Conservation (phyloP, 805 yeast genomes). For the Cephaloascus fragrans region DNA sequence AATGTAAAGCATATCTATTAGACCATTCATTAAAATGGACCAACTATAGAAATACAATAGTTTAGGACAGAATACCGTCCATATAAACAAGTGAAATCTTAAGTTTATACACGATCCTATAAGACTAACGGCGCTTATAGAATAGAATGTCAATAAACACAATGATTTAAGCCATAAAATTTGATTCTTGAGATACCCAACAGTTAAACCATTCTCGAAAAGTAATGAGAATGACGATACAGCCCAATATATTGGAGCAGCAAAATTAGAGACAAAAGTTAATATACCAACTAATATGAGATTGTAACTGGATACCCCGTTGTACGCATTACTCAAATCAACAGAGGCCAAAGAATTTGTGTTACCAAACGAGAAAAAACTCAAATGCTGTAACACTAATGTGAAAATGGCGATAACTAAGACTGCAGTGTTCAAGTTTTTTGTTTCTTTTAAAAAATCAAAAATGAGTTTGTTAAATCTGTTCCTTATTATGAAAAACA, state of each 20-base stretch:
- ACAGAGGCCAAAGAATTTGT: slow-evolving; percentile 89
- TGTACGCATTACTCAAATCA: slow-evolving; percentile 86
- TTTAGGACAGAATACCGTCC: slow-evolving; percentile 98
- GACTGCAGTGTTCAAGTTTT: not conserved
- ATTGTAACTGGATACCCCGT: slow-evolving; percentile 69
- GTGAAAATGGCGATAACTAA: slow-evolving; percentile 19
- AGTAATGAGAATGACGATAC: slow-evolving; percentile 31
- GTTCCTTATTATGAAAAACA: slow-evolving; percentile 19
- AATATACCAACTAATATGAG: slow-evolving; percentile 64
- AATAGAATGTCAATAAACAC: slow-evolving; percentile 43
- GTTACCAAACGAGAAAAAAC: slow-evolving; percentile 82
- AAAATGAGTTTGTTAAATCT: slow-evolving; percentile 4
- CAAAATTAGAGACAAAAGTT: slow-evolving; percentile 78
- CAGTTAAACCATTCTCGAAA: slow-evolving; percentile 18
- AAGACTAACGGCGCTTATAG: slow-evolving; percentile 48
- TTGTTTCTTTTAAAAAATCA: slow-evolving; percentile 3
- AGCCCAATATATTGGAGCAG: slow-evolving; percentile 80
- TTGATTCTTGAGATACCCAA: slow-evolving; percentile 18
- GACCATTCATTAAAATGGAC: slow-evolving; percentile 41
- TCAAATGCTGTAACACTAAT: slow-evolving; percentile 57
- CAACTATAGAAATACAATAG: slow-evolving; percentile 73
- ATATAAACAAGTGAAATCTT: slow-evolving; percentile 82
- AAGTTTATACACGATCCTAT: slow-evolving; percentile 62
- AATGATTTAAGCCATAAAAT: slow-evolving; percentile 23
- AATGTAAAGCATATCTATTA: slow-evolving; percentile 13